Conservation (phyloP, 2,329 filamentous ascomycete species). For the Lasiodiplodia gonubiensis region DNA sequence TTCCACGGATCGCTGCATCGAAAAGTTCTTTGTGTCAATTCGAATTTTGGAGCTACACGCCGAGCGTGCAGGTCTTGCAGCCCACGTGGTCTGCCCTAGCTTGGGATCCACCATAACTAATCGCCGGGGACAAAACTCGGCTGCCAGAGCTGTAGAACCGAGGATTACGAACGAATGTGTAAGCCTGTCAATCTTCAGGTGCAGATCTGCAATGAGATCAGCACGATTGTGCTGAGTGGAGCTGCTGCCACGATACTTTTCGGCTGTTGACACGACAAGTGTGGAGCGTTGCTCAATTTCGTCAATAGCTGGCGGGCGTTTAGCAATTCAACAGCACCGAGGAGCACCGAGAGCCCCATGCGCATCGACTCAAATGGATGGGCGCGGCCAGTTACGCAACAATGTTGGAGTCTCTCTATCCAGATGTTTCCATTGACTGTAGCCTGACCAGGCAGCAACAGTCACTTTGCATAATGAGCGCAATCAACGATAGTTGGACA, state of each 20-base stretch:
- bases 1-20: background rate
- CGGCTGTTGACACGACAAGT: background rate
- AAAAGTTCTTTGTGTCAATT: background rate
- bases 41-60: background rate
- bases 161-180: background rate
- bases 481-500: background rate
- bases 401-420: background rate
- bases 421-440: background rate
- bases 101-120: background rate
- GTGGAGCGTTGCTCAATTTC: slow-evolving; percentile 9
- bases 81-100: background rate
- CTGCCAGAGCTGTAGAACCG: background rate
- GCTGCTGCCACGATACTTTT: background rate
- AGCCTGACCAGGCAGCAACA: background rate
- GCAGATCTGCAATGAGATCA: background rate
- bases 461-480: background rate
- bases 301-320: background rate
- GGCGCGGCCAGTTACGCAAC: background rate
- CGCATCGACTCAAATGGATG: background rate
- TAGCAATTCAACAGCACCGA: background rate
- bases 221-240: background rate
- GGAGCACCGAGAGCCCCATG: background rate
- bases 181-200: background rate
- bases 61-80: background rate
- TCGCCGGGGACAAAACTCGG: background rate